Conservation (phyloP, 805 yeast species). For the Sugiyamaella boreocaroliniensis region DNA sequence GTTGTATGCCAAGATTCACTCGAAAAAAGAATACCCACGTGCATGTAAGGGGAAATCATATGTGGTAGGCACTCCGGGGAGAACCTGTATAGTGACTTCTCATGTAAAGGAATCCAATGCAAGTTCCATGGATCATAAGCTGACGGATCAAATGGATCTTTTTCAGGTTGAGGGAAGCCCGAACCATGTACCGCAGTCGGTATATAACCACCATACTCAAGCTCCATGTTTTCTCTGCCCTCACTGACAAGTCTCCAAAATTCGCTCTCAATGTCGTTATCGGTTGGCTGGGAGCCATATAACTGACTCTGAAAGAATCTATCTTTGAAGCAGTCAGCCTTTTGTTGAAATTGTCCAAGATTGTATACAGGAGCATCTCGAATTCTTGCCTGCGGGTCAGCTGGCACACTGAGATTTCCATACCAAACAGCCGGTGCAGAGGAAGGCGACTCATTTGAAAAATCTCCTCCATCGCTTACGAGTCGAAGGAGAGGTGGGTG, state of each 20-base stretch:
- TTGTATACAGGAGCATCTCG: conserved; percentile 47
- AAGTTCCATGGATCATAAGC: conserved; percentile 64
- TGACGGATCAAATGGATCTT: conserved; percentile 12
- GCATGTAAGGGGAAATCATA: conserved; percentile 83
- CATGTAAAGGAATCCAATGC: conserved; percentile 61
- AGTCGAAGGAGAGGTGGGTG: conserved; percentile 18
- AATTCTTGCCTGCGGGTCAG: conserved; percentile 9
- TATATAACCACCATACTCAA: conserved; percentile 80
- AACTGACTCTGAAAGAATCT: conserved; percentile 10
- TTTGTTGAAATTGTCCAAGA: conserved; percentile 52
- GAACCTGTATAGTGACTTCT: conserved; percentile 62
- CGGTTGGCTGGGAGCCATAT: conserved; percentile 3
- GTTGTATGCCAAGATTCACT: conserved; percentile 91
- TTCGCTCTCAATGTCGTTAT: conserved; percentile 46
- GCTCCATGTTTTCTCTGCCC: conserved; percentile 45
- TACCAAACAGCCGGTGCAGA: conserved; percentile 36
- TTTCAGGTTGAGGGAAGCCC: conserved; percentile 57
- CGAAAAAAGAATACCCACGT: conserved; percentile 73
- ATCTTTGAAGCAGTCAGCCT: conserved; percentile 39
- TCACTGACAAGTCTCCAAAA: conserved; percentile 57
- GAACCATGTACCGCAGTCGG: conserved; percentile 61
- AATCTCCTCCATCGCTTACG: conserved; percentile 5
- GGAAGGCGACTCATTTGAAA: conserved; percentile 10
- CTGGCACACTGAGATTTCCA: conserved; percentile 6
- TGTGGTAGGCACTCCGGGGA: conserved; percentile 66